Evolutionary conservation across 2,329 filamentous ascomycete genomes (phyloP).

Genomic region (Rutstroemia sp.): DNA sequence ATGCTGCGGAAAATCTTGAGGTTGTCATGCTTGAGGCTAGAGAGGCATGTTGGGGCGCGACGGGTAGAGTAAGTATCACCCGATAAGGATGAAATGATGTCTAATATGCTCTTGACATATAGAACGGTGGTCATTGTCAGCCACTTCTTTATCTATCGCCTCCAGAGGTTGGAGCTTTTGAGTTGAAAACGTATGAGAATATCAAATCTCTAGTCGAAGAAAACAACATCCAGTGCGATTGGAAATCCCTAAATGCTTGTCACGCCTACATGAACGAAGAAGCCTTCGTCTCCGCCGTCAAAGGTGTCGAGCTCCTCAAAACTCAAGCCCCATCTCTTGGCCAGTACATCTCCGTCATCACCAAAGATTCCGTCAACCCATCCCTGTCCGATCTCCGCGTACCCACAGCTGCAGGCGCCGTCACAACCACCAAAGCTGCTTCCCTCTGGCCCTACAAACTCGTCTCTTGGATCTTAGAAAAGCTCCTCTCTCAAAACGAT

Average conservation of each 20-base stretch:
- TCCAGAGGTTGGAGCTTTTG: constrained; percentile 61
- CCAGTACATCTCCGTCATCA: constrained; percentile 30
- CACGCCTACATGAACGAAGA: constrained; percentile 53
- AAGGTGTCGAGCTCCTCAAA: constrained; percentile 43
- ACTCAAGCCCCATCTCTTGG: constrained; percentile 50
- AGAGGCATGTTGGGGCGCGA: constrained; percentile 78
- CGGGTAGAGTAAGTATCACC: constrained; percentile 55
- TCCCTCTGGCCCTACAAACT: constrained; percentile 81
- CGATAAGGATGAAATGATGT: constrained; percentile 1
- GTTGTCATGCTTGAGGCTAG: constrained; percentile 70
- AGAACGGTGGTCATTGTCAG: constrained; percentile 70
- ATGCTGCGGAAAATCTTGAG: constrained; percentile 35
- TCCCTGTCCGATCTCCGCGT: constrained; percentile 46
- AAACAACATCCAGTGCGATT: constrained; percentile 62
- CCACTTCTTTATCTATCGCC: constrained; percentile 56
- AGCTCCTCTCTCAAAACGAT: constrained; percentile 14
- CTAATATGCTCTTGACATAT: background rate
- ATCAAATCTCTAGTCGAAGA: constrained; percentile 49
- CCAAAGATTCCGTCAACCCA: constrained; percentile 25
- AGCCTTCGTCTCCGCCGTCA: constrained; percentile 44
- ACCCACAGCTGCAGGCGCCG: constrained; percentile 51
- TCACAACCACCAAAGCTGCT: constrained; percentile 58
- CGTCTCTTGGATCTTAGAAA: constrained; percentile 61
- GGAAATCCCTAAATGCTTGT: constrained; percentile 53
- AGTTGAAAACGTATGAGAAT: constrained; percentile 59